These are phyloP conservation scores for Calocybe gangraenosa DNA, from an alignment of 768 basidiomycete species.

Conservation along the genomic window DNA sequence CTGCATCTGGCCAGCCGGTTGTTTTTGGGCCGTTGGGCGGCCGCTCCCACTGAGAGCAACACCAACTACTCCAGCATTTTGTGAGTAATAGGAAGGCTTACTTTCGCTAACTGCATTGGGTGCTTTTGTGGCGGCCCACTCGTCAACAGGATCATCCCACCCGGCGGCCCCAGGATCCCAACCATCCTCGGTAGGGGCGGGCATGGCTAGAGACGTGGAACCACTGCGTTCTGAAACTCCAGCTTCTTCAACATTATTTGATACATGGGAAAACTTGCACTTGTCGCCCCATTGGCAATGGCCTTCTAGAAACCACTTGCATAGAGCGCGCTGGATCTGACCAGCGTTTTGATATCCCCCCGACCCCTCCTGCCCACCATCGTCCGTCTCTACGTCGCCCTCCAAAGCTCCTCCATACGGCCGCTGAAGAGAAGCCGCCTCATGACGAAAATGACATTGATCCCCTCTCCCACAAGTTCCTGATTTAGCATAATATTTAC, in stretches of 20 bases:
- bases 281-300: slow-evolving; percentile 5
- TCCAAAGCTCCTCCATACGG: not conserved
- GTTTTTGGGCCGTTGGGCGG: too few relatives aligned
- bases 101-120: not conserved
- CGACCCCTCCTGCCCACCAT: not conserved
- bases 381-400: not conserved
- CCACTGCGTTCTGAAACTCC: not conserved
- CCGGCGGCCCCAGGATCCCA: not conserved
- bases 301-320: slow-evolving; percentile 6
- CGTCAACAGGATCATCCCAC: slow-evolving; percentile 8
- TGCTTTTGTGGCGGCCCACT: not conserved
- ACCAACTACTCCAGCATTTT: too few relatives aligned
- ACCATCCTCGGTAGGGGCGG: too few relatives aligned
- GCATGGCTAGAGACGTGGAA: not conserved
- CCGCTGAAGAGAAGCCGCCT: not conserved
- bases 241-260: not conserved
- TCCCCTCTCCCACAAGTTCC: slow-evolving; percentile 13
- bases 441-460: slow-evolving; percentile 11
- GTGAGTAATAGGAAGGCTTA: too few relatives aligned
- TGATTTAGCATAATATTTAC: slow-evolving; percentile 18
- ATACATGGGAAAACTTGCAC: slow-evolving; percentile 7
- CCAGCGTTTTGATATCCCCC: not conserved
- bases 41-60: too few relatives aligned
- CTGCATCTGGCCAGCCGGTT: too few relatives aligned
- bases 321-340: not conserved